phyloP scores from a whole-genome alignment of 192 early-diverging fungal genomes.

The Mortierella hygrophila region DNA sequence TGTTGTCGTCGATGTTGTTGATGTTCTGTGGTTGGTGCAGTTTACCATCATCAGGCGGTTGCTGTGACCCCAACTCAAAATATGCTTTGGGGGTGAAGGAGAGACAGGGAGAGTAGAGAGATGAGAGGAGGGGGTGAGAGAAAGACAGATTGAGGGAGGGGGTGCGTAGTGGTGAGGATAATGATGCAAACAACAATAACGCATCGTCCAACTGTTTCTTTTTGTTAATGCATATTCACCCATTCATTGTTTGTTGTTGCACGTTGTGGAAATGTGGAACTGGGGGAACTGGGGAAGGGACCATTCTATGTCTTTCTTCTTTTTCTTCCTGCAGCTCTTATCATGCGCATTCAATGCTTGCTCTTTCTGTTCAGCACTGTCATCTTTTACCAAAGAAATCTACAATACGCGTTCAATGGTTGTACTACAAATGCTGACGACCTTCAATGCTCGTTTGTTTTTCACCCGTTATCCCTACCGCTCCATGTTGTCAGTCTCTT shows the following conservation, averaged over 20 bases:
- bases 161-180: background rate
- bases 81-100: background rate
- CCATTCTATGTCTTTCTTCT: background rate
- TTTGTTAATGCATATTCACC: background rate
- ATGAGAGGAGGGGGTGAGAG: background rate
- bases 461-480: no score
- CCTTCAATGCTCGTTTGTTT: background rate
- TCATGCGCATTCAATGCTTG: background rate
- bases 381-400: no score
- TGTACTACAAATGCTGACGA: no score
- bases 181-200: constrained; percentile 4
- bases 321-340: background rate
- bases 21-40: background rate
- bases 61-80: background rate
- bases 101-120: background rate
- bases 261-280: background rate
- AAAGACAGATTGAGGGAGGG: background rate
- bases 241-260: constrained; percentile 6
- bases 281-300: background rate
- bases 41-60: background rate
- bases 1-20: no score
- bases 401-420: background rate
- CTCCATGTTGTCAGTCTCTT: background rate
- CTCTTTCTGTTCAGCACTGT: background rate
- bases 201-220: background rate